Conservation (phyloP, 2,329 filamentous ascomycete species). For the Pseudogymnoascus sp. region DNA sequence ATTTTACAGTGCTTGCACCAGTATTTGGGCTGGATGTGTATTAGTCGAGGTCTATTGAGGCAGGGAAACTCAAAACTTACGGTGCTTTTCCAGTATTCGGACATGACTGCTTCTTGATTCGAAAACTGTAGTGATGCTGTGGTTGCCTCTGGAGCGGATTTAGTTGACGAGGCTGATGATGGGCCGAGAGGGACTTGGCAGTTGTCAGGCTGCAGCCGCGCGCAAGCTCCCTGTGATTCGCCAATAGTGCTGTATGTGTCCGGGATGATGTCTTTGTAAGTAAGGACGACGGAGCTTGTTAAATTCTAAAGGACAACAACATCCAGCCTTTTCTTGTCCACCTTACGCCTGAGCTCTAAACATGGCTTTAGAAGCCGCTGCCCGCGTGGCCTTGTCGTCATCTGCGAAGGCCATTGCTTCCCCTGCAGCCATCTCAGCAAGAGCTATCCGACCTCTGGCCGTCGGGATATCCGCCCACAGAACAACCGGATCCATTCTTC, state of each 20-base stretch:
- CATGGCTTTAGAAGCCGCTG: conserved; percentile 12
- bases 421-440: conserved; percentile 13
- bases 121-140: not conserved
- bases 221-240: conserved; percentile 5
- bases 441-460: conserved; percentile 16
- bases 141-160: not conserved
- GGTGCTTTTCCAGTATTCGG: conserved; percentile 98
- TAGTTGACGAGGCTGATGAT: conserved; percentile 6
- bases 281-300: not conserved
- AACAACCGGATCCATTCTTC: conserved; percentile 10
- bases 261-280: conserved; percentile 4
- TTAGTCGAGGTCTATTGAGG: conserved; percentile 14
- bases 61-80: conserved; percentile 33
- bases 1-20: conserved; percentile 96
- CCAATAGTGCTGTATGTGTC: not conserved
- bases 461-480: conserved; percentile 15
- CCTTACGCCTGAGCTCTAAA: conserved; percentile 2
- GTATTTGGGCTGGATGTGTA: conserved; percentile 61
- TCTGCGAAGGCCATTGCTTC: conserved; percentile 14
- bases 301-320: conserved; percentile 2
- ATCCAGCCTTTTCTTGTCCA: not conserved
- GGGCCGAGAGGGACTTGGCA: not conserved
- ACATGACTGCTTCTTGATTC: conserved; percentile 50
- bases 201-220: conserved; percentile 4
- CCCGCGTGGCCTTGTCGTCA: conserved; percentile 20